Base-by-base conservation (phyloP, 306 rosid species). In the Bauhinia variegata region DNA sequence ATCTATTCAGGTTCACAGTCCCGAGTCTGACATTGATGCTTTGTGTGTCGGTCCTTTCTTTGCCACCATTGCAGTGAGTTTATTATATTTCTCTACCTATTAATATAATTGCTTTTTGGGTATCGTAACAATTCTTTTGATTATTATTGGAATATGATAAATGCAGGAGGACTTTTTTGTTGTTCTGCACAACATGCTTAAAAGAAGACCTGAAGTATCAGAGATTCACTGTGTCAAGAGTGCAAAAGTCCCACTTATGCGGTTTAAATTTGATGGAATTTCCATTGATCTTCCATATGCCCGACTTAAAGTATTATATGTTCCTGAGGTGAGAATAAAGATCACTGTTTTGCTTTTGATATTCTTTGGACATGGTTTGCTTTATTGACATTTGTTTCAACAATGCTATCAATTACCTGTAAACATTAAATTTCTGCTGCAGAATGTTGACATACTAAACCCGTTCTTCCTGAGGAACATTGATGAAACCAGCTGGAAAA, bases 1-100 rank as follows among this genome's bases (percentile, higher is more conserved):
- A 63, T 31, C 30, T 68, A 15, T 68, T 63, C 72, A 81, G 85
- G 82, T 77, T 73, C 80, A 81, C 70, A 51, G 60, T 70, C 32
- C 79, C n/a, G 82, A 65, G 23, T 77, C 85, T 13, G 85, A 81
- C 39, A 77, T 81, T 59, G 85, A 81, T 69, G 85, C 85, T 64
- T 70, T 81, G 58, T 81, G 85, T 30, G 75, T 73, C 69, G 85
- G 74, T 60, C 85, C 85, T 58, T 81, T 44, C 56, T 81, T 77
- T 81, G 76, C 79, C 4, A 30, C 74, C 57, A 67, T 76, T 46
- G 52, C 76, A 11, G 85, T 81, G 65, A 76, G 85, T 76, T 39
- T 53, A 12, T 60, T 46, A 32, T 37, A 18, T 50, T 73, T 68
- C 34, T 64, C 49, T 46, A 41, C 44, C 44, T 51, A 47, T 56